Base-by-base conservation (phyloP, 768 basidiomycete species). In the Lactarius evosmus region DNA sequence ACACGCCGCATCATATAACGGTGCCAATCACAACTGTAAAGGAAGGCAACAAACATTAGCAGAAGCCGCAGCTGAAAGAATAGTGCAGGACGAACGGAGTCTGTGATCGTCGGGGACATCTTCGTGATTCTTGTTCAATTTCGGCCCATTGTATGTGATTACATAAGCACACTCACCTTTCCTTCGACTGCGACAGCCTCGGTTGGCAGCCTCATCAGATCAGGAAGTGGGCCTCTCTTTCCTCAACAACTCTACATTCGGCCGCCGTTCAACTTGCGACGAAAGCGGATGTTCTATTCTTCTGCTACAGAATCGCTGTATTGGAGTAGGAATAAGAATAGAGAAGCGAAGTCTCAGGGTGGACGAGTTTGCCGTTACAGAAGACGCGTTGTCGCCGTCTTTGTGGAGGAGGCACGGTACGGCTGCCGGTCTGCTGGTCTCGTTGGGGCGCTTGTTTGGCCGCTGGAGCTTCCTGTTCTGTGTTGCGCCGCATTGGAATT, bases 231-330 rank as follows among this genome's bases (percentile, higher is more conserved):
- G 12, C 34, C n/a, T n/a, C 1, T 32, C 7, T 17, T 6, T 55
- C 22, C 33, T 29, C 33, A 27, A 57, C 30, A 54, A 30, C 30
- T 51, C 61, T 58, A 38, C n/a, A 58, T 62, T 62, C 14, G 62
- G 62, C 38, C n/a, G 32, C 30, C 56, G 44, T 63, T 58, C 38
- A 63, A 50, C 38, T 58, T 52, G 33, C 4, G 46, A 49, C 46
- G 5, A 25, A 5, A 14, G 11, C 12, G 46, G 46, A 25, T 2
- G 5, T 49, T 49, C 46, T 25, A 25, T 11, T 25, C 12, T 22
- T 27, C n/a, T 16, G 38, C 14, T 16, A 14, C 14, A 38, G 36
- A 38, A 38, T 14, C 36, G 11, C 34, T 34, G 11, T 34, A 36
- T 11, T 25, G 22, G 22, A 3, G 11, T 49, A 19, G 19, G 40